Evolutionary conservation across 1,284 basidiomycete genomes (phyloP).

Genomic region (Malassezia globosa): DNA sequence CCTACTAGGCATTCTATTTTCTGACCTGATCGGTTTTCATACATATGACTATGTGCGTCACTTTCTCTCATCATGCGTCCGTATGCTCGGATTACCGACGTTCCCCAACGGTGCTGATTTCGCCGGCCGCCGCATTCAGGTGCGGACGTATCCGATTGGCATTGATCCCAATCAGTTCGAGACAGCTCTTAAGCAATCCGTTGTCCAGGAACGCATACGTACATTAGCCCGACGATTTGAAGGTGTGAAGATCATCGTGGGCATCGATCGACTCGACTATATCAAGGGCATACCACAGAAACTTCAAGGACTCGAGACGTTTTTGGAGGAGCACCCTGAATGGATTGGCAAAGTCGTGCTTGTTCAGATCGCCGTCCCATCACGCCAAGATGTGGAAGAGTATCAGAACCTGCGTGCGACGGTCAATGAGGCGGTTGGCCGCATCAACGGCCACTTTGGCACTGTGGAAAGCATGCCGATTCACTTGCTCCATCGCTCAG

Average conservation of each 20-base stretch:
- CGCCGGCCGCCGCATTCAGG: constrained; percentile 84
- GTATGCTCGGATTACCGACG: constrained; percentile 86
- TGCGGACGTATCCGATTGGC: constrained; percentile 96
- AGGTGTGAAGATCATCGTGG: constrained; percentile 93
- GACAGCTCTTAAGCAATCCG: constrained; percentile 65
- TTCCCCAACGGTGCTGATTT: constrained; percentile 96
- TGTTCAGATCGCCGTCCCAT: constrained; percentile 91
- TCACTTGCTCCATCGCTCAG: constrained; percentile 77
- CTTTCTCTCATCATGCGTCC: constrained; percentile 94
- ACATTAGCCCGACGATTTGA: constrained; percentile 78
- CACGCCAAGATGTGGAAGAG: constrained; percentile 94
- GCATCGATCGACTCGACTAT: constrained; percentile 93
- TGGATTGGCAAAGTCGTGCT: constrained; percentile 98
- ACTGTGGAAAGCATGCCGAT: constrained; percentile 99
- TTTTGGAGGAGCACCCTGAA: constrained; percentile 91
- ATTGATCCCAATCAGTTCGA: constrained; percentile 90
- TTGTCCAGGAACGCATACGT: constrained; percentile 66
- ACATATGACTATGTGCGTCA: constrained; percentile 99
- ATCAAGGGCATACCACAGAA: constrained; percentile 99
- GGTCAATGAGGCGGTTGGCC: constrained; percentile 92
- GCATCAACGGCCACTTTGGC: constrained; percentile 95
- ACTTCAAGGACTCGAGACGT: constrained; percentile 87
- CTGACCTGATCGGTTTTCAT: constrained; percentile 79
- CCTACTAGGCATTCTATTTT: constrained; percentile 83
- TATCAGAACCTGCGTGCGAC: constrained; percentile 93